Evolutionary conservation across 352 stramenopile species (phyloP).

Genomic region (Phytophthora citrophthora): DNA sequence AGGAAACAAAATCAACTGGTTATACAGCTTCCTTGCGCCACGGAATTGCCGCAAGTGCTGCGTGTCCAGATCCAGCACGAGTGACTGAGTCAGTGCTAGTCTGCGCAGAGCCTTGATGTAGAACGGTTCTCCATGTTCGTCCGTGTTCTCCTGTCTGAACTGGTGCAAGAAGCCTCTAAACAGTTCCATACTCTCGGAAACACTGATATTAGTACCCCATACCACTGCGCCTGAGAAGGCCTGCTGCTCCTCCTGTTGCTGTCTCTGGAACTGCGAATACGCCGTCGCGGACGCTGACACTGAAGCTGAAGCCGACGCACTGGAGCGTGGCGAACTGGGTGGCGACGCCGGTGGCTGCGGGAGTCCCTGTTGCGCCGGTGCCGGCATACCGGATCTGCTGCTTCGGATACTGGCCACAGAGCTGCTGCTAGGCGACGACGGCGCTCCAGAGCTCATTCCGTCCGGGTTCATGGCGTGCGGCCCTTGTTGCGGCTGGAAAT

Average conservation of each 20-base stretch:
- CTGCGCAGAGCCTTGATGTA: constrained; percentile 84
- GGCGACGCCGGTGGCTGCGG: constrained; percentile 68
- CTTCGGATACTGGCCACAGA: constrained; percentile 41
- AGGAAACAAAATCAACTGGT: constrained; percentile 97
- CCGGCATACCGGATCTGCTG: constrained; percentile 18
- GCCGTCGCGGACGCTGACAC: constrained; percentile 32
- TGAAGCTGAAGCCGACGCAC: constrained; percentile 50
- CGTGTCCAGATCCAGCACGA: constrained; percentile 92
- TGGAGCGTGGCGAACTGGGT: constrained; percentile 69
- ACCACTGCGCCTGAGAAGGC: constrained; percentile 87
- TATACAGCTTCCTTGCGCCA: constrained; percentile 92
- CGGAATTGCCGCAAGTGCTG: constrained; percentile 89
- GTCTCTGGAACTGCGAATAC: constrained; percentile 37
- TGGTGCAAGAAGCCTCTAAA: constrained; percentile 92
- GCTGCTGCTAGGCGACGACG: constrained; percentile 53
- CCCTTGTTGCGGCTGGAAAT: constrained; percentile 39
- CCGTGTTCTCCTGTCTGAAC: constrained; percentile 55
- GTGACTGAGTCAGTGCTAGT: constrained; percentile 82
- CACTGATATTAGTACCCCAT: constrained; percentile 94
- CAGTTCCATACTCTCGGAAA: constrained; percentile 90
- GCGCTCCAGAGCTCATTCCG: constrained; percentile 34
- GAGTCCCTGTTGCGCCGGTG: constrained; percentile 31
- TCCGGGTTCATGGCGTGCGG: constrained; percentile 20
- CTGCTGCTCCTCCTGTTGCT: constrained; percentile 55
- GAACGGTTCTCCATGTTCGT: constrained; percentile 53